Percentiles rank a stretch among this genome's conserved stretches.
phyloP scores from a whole-genome alignment of 2,329 filamentous ascomycete species.

The Ophiosphaerella herpotricha region DNA sequence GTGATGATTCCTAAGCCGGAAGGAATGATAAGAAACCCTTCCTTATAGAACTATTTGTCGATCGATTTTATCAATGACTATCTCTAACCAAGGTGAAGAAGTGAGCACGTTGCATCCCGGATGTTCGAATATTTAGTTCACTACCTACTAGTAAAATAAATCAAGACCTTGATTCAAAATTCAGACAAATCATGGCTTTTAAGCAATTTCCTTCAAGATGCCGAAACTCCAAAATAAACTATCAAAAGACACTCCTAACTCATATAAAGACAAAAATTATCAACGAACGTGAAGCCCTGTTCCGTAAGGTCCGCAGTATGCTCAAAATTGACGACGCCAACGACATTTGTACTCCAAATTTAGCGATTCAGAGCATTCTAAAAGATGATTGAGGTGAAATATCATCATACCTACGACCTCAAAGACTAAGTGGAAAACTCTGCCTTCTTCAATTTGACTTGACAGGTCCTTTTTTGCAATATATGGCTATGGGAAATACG shows the following conservation, averaged over 20 bases:
- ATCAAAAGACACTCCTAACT: conserved; percentile 85
- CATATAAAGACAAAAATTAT: conserved; percentile 28
- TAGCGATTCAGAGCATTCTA: conserved; percentile 82
- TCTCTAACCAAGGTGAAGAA: no score
- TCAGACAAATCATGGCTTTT: no score
- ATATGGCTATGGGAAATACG: conserved; percentile 61
- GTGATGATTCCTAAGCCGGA: no score
- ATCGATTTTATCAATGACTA: no score
- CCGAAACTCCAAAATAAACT: conserved; percentile 70
- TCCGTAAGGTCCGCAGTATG: conserved; percentile 16
- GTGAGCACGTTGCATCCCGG: no score
- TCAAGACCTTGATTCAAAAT: no score
- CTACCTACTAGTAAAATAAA: no score
- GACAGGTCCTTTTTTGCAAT: no score
- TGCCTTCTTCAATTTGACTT: conserved; percentile 61
- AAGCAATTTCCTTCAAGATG: background rate
- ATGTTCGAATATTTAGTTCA: no score
- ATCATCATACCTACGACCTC: conserved; percentile 85
- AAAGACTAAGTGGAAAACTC: conserved; percentile 84
- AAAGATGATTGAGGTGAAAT: conserved; percentile 90
- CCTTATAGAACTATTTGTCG: no score
- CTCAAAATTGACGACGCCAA: conserved; percentile 23
- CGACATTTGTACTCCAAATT: conserved; percentile 60
- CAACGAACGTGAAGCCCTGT: conserved; percentile 19
- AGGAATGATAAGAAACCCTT: no score